Evolutionary conservation across 352 stramenopile species (phyloP).

Genomic region (Pythium sukuiense): DNA sequence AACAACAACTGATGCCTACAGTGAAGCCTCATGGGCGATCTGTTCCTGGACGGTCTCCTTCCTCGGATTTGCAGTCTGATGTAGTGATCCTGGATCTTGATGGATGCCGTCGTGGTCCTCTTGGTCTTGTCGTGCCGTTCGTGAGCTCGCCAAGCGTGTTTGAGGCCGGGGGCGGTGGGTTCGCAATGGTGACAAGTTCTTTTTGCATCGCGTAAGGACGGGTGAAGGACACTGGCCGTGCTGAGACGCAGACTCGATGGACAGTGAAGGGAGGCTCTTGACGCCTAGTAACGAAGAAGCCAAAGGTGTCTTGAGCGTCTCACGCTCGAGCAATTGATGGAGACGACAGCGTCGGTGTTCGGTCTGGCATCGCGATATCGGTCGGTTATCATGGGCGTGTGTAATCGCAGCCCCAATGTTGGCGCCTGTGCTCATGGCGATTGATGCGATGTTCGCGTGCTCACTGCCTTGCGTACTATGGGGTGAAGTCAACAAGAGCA

Average conservation of each 20-base stretch:
- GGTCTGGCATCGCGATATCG: constrained; percentile 1
- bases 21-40: constrained; percentile 9
- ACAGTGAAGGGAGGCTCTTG: constrained; percentile 40
- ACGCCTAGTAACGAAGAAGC: constrained; percentile 17
- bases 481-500: neutral
- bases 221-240: constrained; percentile 10
- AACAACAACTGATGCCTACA: constrained; percentile 3
- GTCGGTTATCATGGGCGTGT: neutral
- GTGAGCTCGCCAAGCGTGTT: constrained; percentile 9
- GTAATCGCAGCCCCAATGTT: neutral
- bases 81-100: neutral
- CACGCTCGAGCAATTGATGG: constrained; percentile 21
- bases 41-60: neutral
- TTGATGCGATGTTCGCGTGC: neutral
- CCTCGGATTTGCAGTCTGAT: neutral
- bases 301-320: constrained; percentile 10
- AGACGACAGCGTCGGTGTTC: constrained; percentile 18
- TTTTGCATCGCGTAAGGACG: constrained; percentile 18
- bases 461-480: constrained; percentile 11
- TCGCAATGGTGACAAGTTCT: constrained; percentile 18
- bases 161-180: constrained; percentile 12
- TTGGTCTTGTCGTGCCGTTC: constrained; percentile 2
- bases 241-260: constrained; percentile 1
- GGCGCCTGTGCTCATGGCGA: neutral
- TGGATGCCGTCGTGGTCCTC: neutral